These are phyloP conservation scores for Nakazawaea sp. DNA, from an alignment of 805 yeast genomes.

Conservation along the genomic window DNA sequence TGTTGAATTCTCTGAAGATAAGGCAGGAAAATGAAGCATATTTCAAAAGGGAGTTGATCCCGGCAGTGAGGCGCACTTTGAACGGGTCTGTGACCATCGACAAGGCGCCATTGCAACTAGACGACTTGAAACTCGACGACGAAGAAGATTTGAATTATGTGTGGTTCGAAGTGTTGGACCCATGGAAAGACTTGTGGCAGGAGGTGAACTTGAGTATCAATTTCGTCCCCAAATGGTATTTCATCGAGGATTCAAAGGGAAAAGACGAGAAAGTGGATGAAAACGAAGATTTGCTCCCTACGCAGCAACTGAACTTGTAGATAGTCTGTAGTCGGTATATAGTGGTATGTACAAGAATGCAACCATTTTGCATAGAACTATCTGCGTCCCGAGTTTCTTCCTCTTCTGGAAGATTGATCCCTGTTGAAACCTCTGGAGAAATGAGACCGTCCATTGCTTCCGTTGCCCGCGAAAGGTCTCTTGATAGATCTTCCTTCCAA, in stretches of 20 bases:
- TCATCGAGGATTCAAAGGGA: neutral
- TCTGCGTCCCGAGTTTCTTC: no score
- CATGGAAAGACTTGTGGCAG: constrained; percentile 11
- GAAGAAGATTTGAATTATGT: constrained; percentile 5
- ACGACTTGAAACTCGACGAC: constrained; percentile 2
- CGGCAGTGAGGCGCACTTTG: neutral
- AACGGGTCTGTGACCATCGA: neutral
- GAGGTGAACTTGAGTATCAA: constrained; percentile 6
- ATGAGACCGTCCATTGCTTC: no score
- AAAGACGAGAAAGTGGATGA: neutral
- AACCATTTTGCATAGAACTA: no score
- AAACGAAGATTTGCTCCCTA: no score
- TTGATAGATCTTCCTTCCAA: constrained; percentile 25
- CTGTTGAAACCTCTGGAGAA: no score
- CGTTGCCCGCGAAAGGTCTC: no score
- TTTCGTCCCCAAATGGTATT: constrained; percentile 10
- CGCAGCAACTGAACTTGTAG: no score
- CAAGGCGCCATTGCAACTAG: constrained; percentile 1
- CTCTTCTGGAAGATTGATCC: no score
- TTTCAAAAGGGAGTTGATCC: neutral
- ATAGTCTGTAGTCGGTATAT: no score
- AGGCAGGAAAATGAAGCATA: neutral
- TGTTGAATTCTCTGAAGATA: neutral
- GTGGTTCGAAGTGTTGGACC: constrained; percentile 11
- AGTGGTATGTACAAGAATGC: no score